Evolutionary conservation across 2,329 filamentous ascomycete species (phyloP).

Genomic region (Sphaerulina populicola): DNA sequence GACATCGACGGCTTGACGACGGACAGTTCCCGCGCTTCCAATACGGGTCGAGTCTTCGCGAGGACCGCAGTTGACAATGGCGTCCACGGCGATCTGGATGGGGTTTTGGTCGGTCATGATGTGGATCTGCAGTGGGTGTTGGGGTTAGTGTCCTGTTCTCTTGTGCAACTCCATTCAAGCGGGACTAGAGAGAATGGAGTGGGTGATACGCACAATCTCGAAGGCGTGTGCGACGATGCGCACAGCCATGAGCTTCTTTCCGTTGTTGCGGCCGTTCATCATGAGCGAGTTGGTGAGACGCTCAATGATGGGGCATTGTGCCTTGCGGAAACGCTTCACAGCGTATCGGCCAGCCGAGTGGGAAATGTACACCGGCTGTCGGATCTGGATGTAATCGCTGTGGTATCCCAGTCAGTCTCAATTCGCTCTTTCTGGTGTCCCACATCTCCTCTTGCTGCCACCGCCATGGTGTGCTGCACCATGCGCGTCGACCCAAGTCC

Average conservation of each 20-base stretch:
- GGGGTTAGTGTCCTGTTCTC: constrained; percentile 5
- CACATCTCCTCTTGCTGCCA: background rate
- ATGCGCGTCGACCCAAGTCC: too few species aligned
- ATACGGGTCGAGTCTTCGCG: constrained; percentile 99
- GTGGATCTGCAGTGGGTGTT: constrained; percentile 63
- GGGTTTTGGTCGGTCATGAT: constrained; percentile 99
- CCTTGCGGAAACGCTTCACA: constrained; percentile 99
- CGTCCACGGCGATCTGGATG: constrained; percentile 98
- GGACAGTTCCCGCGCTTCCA: constrained; percentile 97
- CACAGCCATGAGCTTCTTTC: constrained; percentile 99
- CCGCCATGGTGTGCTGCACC: background rate
- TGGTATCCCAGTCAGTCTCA: constrained; percentile 23
- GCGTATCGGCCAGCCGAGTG: constrained; percentile 98
- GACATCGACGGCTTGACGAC: constrained; percentile 99
- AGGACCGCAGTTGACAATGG: constrained; percentile 99
- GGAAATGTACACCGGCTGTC: constrained; percentile 96
- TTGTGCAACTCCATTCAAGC: background rate
- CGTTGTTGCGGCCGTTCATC: constrained; percentile 99
- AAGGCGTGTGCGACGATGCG: constrained; percentile 98
- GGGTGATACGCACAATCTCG: constrained; percentile 78
- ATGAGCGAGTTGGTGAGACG: constrained; percentile 99
- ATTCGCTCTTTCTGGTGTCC: constrained; percentile 15
- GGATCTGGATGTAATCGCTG: constrained; percentile 99
- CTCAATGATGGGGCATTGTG: constrained; percentile 99
- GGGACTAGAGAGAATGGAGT: background rate